Base-by-base conservation (phyloP, 2,329 filamentous ascomycete species). In the Paecilomyces fulvus region DNA sequence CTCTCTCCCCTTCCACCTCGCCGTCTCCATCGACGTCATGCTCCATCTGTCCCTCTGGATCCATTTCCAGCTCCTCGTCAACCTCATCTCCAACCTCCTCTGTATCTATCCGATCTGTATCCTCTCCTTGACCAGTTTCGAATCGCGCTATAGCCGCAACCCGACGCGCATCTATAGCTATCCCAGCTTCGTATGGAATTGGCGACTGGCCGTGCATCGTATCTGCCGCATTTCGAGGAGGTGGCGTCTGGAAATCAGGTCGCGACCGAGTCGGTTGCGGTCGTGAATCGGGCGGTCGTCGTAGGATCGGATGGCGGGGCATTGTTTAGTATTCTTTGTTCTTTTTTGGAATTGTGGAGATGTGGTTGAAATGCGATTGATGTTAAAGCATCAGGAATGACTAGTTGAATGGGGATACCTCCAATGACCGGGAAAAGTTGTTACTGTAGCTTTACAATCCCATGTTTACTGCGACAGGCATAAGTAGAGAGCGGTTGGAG, bases 1-100 rank as follows among this genome's bases (percentile, higher is more conserved):
- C 55, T 30, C 37, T n/a, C 37, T 58, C 59, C 25, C 56, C 52
- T 28, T 60, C 55, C 43, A 70, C 64, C 52, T 70, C 68, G 54
- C 70, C 70, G 21, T 64, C 66, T 28, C 64, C 67, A 5, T 54
- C 56, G 52, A 60, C 61, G 12, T 60, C 60, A 7, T 61, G 56
- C n/a, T 56, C 59, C 8, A 52, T 56, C 30, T 51, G n/a, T 5
- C 14, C 37, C 4, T 57, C 60, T 14, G 62, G 58, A 17, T 60
- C 55, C 33, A 17, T 49, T 49, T 33, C 61, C 43, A 56, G 55
- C 14, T 55, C 30, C 14, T 61, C 59, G 6, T 58, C 59, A 9
- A 54, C 54, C 33, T 48, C 46, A 12, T 49, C 56, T 3, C 58
- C 61, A 11, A 59, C 56, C 14, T 60, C 61, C 17, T 55, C 52